phyloP scores from a whole-genome alignment of 176 grass and related monocot species.

The Rhynchospora tenuis region DNA sequence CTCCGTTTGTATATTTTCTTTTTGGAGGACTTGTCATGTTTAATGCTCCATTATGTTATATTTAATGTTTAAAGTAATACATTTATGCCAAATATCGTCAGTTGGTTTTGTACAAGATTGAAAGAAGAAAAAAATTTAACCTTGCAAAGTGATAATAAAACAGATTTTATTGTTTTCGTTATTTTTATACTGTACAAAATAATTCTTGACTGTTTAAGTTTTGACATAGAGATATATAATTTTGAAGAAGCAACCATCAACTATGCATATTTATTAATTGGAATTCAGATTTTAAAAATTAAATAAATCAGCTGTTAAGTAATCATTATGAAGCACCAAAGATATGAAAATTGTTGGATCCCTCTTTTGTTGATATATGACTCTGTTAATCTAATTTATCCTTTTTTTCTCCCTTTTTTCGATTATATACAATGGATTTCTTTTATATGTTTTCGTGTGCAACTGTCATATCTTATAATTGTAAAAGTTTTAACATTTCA shows the following conservation, averaged over 20 bases:
- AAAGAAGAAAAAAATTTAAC: not conserved
- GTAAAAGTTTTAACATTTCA: not conserved
- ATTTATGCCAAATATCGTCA: not conserved
- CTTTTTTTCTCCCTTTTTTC: not conserved
- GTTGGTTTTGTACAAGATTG: not conserved
- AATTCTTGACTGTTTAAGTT: not conserved
- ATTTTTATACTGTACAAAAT: not conserved
- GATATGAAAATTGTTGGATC: not conserved
- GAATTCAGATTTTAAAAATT: not conserved
- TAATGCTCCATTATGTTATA: no score
- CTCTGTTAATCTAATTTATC: not conserved
- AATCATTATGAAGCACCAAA: no score
- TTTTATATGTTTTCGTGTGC: not conserved
- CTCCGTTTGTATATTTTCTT: no score
- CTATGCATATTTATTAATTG: not conserved
- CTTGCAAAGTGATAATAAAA: not conserved
- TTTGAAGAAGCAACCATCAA: not conserved
- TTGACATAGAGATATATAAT: not conserved
- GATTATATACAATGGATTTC: not conserved
- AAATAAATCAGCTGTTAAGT: no score
- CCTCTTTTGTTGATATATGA: not conserved
- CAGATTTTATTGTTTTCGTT: not conserved
- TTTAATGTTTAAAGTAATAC: not conserved
- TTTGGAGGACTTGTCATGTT: no score
- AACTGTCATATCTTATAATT: not conserved